These are phyloP conservation scores for Trichoderma brevicompactum DNA, from an alignment of 2,329 filamentous ascomycete species.

Conservation along the genomic window DNA sequence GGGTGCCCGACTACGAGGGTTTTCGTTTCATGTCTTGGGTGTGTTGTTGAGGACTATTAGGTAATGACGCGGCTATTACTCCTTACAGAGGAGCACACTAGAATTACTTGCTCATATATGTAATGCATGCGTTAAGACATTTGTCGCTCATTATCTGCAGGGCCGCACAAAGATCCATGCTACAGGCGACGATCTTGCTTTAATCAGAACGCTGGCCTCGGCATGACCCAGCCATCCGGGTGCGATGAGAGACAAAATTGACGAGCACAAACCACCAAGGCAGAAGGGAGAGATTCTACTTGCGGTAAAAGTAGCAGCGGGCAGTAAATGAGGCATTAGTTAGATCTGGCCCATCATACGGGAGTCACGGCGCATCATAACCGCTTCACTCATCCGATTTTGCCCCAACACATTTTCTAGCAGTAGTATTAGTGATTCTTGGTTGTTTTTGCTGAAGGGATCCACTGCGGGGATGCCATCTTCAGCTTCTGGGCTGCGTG, in stretches of 20 bases:
- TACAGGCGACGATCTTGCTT: not conserved
- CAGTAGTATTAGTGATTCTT: no score
- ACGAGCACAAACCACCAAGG: not conserved
- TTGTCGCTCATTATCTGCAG: not conserved
- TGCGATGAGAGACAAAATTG: not conserved
- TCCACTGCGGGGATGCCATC: constrained; percentile 20
- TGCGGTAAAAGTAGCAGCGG: no score
- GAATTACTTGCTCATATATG: not conserved
- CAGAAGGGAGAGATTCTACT: no score
- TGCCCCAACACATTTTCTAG: constrained; percentile 9
- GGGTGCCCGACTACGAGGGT: not conserved
- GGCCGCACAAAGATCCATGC: not conserved
- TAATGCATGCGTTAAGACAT: constrained; percentile 22
- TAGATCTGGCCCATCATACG: no score
- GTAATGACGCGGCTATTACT: constrained; percentile 17
- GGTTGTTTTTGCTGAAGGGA: no score
- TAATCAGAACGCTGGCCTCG: not conserved
- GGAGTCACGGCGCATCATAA: not conserved
- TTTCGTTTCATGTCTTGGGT: not conserved
- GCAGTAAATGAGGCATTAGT: no score
- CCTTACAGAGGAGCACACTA: no score
- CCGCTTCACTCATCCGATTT: constrained; percentile 1
- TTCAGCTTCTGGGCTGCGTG: constrained; percentile 1
- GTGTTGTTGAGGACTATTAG: not conserved
- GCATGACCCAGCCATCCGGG: not conserved